Base-by-base conservation (phyloP, 2,329 filamentous ascomycete species). In the Monilinia fructigena region DNA sequence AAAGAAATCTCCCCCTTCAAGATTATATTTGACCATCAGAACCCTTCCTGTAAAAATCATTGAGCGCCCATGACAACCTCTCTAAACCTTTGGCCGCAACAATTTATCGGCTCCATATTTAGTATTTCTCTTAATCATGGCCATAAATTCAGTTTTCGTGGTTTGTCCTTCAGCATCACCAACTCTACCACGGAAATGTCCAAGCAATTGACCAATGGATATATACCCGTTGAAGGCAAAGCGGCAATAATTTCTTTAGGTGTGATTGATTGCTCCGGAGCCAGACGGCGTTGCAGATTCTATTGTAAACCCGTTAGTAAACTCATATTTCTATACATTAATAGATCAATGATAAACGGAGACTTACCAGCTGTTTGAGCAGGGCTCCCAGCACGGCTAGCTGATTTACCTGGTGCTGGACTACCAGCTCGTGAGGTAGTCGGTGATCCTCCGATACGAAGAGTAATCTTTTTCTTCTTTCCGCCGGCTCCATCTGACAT, bases 391-490 rank as follows among this genome's bases (percentile, higher is more conserved):
- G 74, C 72, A 69, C 74, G 74, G 61, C 75, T 76, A 66, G 69
- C 73, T 4, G 67, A 58, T 63, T 67, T 71, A 48, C 69, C 67
- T 50, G 69, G 67, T 67, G 77, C 80, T 73, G 86, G 89, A 73
- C 88, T 91, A 40, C 83, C 83, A 62, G 85, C 83, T 68, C 88
- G 82, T 11, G 87, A 90, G 20, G 81, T 85, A 10, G 79, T 79
- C 6, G 87, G 86, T 7, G 72, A 72, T 20, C 76, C 79, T 60
- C 78, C 79, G 26, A 81, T 79, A 63, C 80, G 77, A 66, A 78
- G 77, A 62, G 86, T 77, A 75, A 84, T 86, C 72, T 86, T 76
- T 71, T 86, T 76, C 75, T 84, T 85, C 74, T 83, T 84, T 76
- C 84, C 85, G 63, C 80, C 52, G 8, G 58, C 59, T 38, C 65